Evolutionary conservation across 495 filamentous ascomycete species (phyloP).

Genomic region (Penicillium canescens): DNA sequence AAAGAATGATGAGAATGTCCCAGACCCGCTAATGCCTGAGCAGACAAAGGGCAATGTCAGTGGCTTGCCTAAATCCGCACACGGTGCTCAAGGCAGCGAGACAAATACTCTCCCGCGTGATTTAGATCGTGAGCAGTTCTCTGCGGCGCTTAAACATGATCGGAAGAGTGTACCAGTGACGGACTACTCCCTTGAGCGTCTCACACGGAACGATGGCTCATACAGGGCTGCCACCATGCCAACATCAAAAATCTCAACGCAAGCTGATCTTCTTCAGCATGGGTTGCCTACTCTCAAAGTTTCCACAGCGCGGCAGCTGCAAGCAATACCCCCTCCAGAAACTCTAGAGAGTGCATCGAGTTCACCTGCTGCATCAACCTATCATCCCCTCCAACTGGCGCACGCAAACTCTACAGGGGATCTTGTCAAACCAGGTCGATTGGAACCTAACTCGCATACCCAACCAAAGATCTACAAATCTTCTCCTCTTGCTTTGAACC

Average conservation of each 20-base stretch:
- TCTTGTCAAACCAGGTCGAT: constrained; percentile 7
- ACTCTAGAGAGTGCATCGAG: background rate
- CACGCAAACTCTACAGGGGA: constrained; percentile 1
- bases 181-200: background rate
- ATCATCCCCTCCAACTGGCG: background rate
- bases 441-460: constrained; percentile 11
- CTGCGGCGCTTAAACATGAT: constrained; percentile 27
- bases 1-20: constrained; percentile 8
- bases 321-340: background rate
- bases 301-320: constrained; percentile 7
- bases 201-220: background rate
- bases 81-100: background rate
- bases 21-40: background rate
- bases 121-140: constrained; percentile 32
- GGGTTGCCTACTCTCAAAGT: background rate
- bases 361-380: background rate
- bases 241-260: background rate
- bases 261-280: background rate
- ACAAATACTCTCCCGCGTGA: constrained; percentile 11
- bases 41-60: background rate
- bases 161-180: constrained; percentile 4
- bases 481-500: constrained; percentile 34
- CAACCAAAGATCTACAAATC: constrained; percentile 31
- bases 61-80: background rate
- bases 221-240: constrained; percentile 1